Evolutionary conservation across 139 green algal species (phyloP).

Genomic region (Eudorina sp.): DNA sequence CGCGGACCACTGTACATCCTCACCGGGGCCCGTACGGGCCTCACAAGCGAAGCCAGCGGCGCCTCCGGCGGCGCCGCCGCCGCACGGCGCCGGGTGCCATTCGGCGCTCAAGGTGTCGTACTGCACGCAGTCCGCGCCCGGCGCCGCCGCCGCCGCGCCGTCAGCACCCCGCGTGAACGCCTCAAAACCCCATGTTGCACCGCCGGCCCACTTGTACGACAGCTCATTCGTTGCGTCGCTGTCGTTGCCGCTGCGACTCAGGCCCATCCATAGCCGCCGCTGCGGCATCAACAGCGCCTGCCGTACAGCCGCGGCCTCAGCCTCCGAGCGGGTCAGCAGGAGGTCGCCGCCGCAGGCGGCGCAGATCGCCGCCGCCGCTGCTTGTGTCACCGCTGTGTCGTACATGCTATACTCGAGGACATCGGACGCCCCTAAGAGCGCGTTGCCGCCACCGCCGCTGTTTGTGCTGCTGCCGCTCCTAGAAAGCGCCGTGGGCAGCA

Average conservation of each 20-base stretch:
- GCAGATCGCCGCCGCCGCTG: neutral
- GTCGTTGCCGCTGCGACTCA: neutral
- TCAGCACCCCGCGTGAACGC: neutral
- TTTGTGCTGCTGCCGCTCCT: neutral
- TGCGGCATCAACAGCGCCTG: conserved; percentile 1
- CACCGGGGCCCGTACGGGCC: neutral
- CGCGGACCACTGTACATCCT: neutral
- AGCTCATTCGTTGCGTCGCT: neutral
- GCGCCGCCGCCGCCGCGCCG: neutral
- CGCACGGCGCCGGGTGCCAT: conserved; percentile 22
- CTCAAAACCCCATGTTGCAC: neutral
- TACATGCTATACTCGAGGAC: conserved; percentile 10
- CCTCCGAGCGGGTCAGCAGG: neutral
- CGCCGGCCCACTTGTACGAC: neutral
- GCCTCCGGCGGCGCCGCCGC: neutral
- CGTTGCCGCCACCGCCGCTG: too few relatives aligned
- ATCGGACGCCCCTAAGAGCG: neutral
- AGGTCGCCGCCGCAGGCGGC: neutral
- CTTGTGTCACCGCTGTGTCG: conserved; percentile 10
- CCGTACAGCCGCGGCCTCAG: neutral
- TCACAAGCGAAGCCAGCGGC: conserved; percentile 29
- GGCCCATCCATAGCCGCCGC: conserved; percentile 36
- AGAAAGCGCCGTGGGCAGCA: neutral
- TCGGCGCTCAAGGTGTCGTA: neutral
- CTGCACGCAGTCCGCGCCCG: neutral